A percentile compares a stretch with the other conserved stretches of the same genome.
These are phyloP conservation scores for Warburgia ugandensis DNA, from an alignment of 164 flowering plant genomes.

Conservation along the genomic window DNA sequence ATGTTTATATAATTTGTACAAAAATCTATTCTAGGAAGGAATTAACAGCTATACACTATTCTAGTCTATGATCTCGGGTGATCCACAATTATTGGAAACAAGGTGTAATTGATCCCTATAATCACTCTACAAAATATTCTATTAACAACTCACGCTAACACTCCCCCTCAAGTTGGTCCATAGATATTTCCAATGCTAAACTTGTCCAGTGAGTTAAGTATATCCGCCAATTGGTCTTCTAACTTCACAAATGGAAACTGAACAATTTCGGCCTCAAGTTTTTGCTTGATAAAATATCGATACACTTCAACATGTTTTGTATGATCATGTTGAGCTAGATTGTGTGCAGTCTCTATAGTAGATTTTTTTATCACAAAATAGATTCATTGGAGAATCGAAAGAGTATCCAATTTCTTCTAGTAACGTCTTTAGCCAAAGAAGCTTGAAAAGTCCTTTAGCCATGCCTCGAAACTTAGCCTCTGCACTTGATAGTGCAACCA, in stretches of 20 bases:
- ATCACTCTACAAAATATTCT: too few relatives aligned
- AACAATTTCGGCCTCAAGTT: too few relatives aligned
- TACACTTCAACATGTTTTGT: too few relatives aligned
- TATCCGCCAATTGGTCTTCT: neutral
- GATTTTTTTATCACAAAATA: neutral
- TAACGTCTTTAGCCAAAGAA: conserved; percentile 9
- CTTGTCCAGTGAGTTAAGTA: neutral
- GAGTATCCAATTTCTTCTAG: too few relatives aligned
- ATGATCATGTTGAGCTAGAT: neutral
- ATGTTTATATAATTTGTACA: too few relatives aligned
- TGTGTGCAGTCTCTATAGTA: neutral
- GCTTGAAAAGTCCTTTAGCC: conserved; percentile 9
- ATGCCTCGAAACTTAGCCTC: conserved; percentile 10
- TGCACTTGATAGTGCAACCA: neutral
- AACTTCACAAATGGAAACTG: neutral
- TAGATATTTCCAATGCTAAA: neutral
- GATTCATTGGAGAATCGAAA: neutral
- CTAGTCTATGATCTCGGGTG: too few relatives aligned
- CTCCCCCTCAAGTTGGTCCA: neutral
- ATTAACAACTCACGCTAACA: too few relatives aligned
- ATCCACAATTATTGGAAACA: too few relatives aligned
- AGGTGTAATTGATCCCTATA: too few relatives aligned
- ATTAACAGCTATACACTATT: too few relatives aligned
- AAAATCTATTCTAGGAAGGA: too few relatives aligned
- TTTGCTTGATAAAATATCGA: too few relatives aligned